Percentiles rank a stretch among this genome's conserved stretches.
Conservation (phyloP, 495 filamentous ascomycete species). For the Xylaria sp. region DNA sequence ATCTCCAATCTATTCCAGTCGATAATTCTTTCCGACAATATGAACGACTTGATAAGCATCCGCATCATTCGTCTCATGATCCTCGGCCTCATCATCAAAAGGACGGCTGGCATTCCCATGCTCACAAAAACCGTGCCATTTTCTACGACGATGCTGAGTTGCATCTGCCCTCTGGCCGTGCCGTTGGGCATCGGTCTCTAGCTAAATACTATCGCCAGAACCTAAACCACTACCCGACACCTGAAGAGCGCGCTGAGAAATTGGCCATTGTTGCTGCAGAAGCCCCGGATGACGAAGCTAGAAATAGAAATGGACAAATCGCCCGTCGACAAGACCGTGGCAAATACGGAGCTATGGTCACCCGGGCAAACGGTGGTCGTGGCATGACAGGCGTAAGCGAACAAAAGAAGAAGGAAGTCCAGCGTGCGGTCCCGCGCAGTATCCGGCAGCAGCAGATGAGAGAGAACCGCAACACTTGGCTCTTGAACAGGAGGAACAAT, state of each 20-base stretch:
- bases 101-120: slow-evolving; percentile 78
- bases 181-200: slow-evolving; percentile 89
- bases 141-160: slow-evolving; percentile 93
- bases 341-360: slow-evolving; percentile 62
- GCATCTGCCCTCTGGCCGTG: slow-evolving; percentile 87
- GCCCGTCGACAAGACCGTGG: slow-evolving; percentile 55
- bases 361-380: slow-evolving; percentile 67
- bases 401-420: slow-evolving; percentile 71
- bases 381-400: slow-evolving; percentile 79
- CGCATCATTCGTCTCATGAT: slow-evolving; percentile 69
- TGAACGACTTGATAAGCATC: slow-evolving; percentile 65
- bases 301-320: slow-evolving; percentile 39
- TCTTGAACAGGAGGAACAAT: slow-evolving; percentile 40
- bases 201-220: slow-evolving; percentile 92
- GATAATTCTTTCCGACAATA: slow-evolving; percentile 67
- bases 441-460: slow-evolving; percentile 65
- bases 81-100: slow-evolving; percentile 69
- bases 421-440: slow-evolving; percentile 69
- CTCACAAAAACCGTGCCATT: slow-evolving; percentile 70
- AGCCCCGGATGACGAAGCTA: slow-evolving; percentile 38
- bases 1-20: slow-evolving; percentile 74
- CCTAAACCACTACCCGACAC: slow-evolving; percentile 77
- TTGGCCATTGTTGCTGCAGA: slow-evolving; percentile 59
- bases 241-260: slow-evolving; percentile 68
- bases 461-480: slow-evolving; percentile 35